Conservation (phyloP, 2,329 filamentous ascomycete species). For the Aspergillus udagawae region DNA sequence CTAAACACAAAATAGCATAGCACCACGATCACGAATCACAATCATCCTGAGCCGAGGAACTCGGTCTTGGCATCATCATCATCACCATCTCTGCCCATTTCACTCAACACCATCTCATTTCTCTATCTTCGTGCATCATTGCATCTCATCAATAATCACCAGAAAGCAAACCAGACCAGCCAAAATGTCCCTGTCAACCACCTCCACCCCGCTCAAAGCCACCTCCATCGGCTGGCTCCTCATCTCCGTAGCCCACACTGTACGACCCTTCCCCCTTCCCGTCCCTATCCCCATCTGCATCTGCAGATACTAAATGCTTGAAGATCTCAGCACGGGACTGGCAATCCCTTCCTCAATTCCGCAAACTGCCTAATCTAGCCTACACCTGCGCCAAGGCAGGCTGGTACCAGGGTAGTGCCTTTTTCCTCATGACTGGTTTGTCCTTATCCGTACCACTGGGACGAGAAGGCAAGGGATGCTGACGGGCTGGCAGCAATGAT, state of each 20-base stretch:
- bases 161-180: background rate
- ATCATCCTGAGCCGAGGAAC: background rate
- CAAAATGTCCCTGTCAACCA: background rate
- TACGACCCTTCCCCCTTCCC: background rate
- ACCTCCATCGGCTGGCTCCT: conserved; percentile 15
- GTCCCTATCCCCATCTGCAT: background rate
- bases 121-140: no score
- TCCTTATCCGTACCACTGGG: no score
- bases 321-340: conserved; percentile 15
- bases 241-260: conserved; percentile 16
- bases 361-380: conserved; percentile 17
- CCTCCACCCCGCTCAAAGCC: conserved; percentile 3
- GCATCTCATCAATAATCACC: background rate
- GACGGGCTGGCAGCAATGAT: conserved; percentile 7
- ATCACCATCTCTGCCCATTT: no score
- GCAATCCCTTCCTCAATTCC: conserved; percentile 16
- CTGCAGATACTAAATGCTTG: background rate
- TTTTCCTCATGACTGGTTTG: conserved; percentile 20
- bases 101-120: no score
- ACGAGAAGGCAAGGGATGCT: no score
- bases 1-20: background rate
- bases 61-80: background rate
- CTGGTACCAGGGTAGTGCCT: conserved; percentile 25
- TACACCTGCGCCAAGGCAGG: conserved; percentile 20
- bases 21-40: background rate